Percentiles rank a stretch among this genome's conserved stretches.
Evolutionary conservation across 805 yeast species (phyloP).

Genomic region (Teunomyces kruisii): DNA sequence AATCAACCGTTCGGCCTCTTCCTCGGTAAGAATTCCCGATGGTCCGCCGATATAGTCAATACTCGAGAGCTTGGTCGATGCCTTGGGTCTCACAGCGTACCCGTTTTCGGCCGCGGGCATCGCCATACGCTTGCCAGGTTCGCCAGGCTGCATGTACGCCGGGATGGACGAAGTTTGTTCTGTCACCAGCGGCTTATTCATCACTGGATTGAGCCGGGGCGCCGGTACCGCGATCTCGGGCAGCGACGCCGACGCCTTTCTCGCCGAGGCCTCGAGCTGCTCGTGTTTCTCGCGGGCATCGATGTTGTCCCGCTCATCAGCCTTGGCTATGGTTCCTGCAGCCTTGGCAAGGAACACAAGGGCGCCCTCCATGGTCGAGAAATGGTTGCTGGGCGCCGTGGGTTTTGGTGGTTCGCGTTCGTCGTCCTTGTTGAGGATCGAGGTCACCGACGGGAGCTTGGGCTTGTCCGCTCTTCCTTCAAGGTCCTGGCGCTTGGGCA

Average conservation of each 20-base stretch:
- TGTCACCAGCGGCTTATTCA: neutral
- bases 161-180: conserved; percentile 15
- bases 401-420: neutral
- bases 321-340: conserved; percentile 72
- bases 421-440: conserved; percentile 11
- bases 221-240: neutral
- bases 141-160: conserved; percentile 17
- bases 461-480: neutral
- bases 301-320: conserved; percentile 62
- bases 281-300: conserved; percentile 52
- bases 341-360: conserved; percentile 73
- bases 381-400: conserved; percentile 21
- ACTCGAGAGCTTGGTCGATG: conserved; percentile 49
- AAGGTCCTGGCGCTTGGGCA: neutral
- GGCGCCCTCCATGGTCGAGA: conserved; percentile 56
- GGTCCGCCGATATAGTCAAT: conserved; percentile 63
- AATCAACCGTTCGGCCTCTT: conserved; percentile 58
- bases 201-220: neutral
- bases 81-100: conserved; percentile 45
- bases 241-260: no score
- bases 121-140: conserved; percentile 23
- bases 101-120: conserved; percentile 47
- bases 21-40: conserved; percentile 58
- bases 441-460: conserved; percentile 14
- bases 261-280: conserved; percentile 36